Percentiles rank a stretch among this genome's conserved stretches.
Conservation (phyloP, 768 basidiomycete species). For the Paxillus involutus region DNA sequence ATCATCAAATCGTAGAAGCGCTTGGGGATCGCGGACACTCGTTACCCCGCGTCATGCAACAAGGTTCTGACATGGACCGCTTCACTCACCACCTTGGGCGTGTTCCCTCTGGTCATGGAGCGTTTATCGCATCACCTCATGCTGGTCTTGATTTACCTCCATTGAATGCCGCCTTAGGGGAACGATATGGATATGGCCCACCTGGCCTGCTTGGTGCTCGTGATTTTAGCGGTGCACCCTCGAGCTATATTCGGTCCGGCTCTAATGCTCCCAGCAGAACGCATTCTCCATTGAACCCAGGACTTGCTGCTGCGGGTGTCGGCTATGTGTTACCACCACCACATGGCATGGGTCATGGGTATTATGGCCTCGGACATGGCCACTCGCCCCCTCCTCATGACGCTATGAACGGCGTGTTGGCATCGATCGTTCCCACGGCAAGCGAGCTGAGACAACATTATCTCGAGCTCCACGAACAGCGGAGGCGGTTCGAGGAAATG, state of each 20-base stretch:
- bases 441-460: slow-evolving; percentile 75
- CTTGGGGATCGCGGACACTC: slow-evolving; percentile 34
- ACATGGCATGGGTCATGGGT: slow-evolving; percentile 35
- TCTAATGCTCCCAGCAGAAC: slow-evolving; percentile 70
- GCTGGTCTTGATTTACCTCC: slow-evolving; percentile 67
- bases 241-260: slow-evolving; percentile 63
- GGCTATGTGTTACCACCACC: slow-evolving; percentile 44
- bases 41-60: slow-evolving; percentile 31
- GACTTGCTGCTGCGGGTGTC: slow-evolving; percentile 33
- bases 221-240: slow-evolving; percentile 40
- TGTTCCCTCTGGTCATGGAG: slow-evolving; percentile 34
- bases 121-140: slow-evolving; percentile 35
- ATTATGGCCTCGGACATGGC: slow-evolving; percentile 38
- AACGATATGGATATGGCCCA: slow-evolving; percentile 37
- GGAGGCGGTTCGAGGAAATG: slow-evolving; percentile 69
- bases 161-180: slow-evolving; percentile 42
- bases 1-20: slow-evolving; percentile 34
- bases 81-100: slow-evolving; percentile 35
- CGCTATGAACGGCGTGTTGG: slow-evolving; percentile 26
- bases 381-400: slow-evolving; percentile 36
- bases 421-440: slow-evolving; percentile 41
- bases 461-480: slow-evolving; percentile 58
- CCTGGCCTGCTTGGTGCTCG: slow-evolving; percentile 31
- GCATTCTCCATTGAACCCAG: slow-evolving; percentile 66
- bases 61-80: slow-evolving; percentile 30